phyloP scores from a whole-genome alignment of 2,329 filamentous ascomycete species.

The Cladosporium sphaerospermum region DNA sequence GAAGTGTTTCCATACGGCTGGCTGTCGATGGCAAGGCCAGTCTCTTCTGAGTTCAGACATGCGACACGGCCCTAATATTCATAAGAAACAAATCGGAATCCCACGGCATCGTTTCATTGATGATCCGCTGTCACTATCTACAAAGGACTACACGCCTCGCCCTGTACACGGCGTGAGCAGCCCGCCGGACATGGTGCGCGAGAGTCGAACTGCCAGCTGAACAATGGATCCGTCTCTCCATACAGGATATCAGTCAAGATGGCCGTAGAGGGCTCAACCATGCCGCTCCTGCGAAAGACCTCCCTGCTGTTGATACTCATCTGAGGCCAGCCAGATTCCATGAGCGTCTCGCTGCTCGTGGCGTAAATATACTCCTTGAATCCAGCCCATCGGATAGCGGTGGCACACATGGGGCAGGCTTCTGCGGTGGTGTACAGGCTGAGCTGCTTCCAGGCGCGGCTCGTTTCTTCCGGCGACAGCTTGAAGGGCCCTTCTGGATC shows the following conservation, averaged over 20 bases:
- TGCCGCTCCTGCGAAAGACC: conserved; percentile 41
- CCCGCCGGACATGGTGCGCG: conserved; percentile 31
- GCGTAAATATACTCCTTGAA: conserved; percentile 53
- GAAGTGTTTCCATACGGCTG: no score
- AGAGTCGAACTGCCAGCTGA: conserved; percentile 49
- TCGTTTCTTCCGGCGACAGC: conserved; percentile 36
- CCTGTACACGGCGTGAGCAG: conserved; percentile 21
- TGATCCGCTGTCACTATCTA: neutral
- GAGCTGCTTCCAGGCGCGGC: conserved; percentile 43
- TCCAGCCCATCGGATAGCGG: conserved; percentile 51
- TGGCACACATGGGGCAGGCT: conserved; percentile 53
- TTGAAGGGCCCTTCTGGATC: conserved; percentile 41
- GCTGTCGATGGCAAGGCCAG: no score
- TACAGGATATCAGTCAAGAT: conserved; percentile 43
- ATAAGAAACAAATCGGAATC: no score
- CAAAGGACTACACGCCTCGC: neutral
- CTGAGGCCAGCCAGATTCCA: conserved; percentile 46
- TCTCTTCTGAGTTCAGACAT: no score
- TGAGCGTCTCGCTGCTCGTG: conserved; percentile 43
- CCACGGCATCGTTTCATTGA: no score
- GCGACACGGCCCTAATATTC: no score
- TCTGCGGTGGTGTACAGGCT: conserved; percentile 53
- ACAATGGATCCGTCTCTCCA: conserved; percentile 50
- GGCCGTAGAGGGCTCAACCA: conserved; percentile 32
- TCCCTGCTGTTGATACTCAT: conserved; percentile 43